These are phyloP conservation scores for Tuber aestivum DNA, from an alignment of 495 filamentous ascomycete species.

Conservation along the genomic window DNA sequence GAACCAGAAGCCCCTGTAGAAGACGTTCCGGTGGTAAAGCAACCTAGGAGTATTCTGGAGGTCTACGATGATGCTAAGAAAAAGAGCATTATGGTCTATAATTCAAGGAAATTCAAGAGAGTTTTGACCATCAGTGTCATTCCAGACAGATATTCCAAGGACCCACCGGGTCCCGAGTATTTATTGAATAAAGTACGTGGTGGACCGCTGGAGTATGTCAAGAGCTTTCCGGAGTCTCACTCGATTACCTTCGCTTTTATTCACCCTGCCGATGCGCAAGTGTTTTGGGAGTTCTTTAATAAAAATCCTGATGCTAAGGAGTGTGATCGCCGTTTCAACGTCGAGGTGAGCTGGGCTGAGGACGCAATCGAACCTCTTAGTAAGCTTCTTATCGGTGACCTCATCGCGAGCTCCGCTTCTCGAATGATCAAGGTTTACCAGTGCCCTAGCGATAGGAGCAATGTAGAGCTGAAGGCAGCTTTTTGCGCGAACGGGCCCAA, in stretches of 20 bases:
- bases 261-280: slow-evolving; percentile 9
- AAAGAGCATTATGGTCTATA: slow-evolving; percentile 3
- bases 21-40: background rate
- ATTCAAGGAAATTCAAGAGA: slow-evolving; percentile 1
- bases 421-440: slow-evolving; percentile 21
- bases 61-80: background rate
- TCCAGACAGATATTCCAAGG: background rate
- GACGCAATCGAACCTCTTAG: slow-evolving; percentile 11
- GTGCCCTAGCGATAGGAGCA: slow-evolving; percentile 8
- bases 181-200: slow-evolving; percentile 20
- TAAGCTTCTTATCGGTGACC: background rate
- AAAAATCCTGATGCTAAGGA: slow-evolving; percentile 14
- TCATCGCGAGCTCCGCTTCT: slow-evolving; percentile 15
- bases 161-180: slow-evolving; percentile 11
- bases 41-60: background rate
- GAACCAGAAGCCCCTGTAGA: background rate
- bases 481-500: slow-evolving; percentile 6
- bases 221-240: slow-evolving; percentile 3
- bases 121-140: slow-evolving; percentile 4
- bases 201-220: slow-evolving; percentile 16
- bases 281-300: slow-evolving; percentile 25
- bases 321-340: slow-evolving; percentile 17
- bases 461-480: slow-evolving; percentile 13
- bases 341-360: slow-evolving; percentile 17
- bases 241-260: slow-evolving; percentile 13